Percentiles rank a stretch among this genome's conserved stretches.
Conservation (phyloP, 495 filamentous ascomycete genomes). For the Aspergillus homomorphus region DNA sequence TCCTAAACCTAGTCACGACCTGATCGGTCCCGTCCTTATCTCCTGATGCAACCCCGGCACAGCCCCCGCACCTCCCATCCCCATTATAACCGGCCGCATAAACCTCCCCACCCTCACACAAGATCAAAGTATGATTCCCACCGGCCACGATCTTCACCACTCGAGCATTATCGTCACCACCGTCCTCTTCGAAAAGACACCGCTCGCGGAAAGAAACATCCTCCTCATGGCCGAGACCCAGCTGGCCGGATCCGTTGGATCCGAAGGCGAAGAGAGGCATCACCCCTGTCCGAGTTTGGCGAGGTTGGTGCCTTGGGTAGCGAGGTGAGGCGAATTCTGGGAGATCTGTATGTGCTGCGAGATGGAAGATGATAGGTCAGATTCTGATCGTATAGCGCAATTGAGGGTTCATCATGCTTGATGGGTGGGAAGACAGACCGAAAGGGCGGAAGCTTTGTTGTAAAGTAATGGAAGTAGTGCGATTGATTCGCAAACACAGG, state of each 20-base stretch:
- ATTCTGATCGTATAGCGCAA: too few species aligned
- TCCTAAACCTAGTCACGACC: conserved; percentile 24
- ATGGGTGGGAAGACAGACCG: too few species aligned
- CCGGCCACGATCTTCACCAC: conserved; percentile 57
- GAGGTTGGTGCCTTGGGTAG: not conserved
- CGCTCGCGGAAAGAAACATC: conserved; percentile 67
- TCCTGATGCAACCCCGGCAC: not conserved
- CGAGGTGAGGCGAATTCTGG: too few species aligned
- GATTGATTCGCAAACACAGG: too few species aligned
- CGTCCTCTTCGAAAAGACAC: conserved; percentile 46
- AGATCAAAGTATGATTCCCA: conserved; percentile 82
- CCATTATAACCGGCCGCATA: conserved; percentile 61
- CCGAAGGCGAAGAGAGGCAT: conserved; percentile 75
- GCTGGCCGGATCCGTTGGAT: conserved; percentile 85
- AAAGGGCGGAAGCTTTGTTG: too few species aligned
- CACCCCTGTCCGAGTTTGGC: not conserved
- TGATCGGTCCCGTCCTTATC: not conserved
- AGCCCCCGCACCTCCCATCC: conserved; percentile 44
- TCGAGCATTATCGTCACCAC: not conserved
- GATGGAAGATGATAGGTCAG: too few species aligned
- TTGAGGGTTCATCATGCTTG: too few species aligned
- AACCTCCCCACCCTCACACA: conserved; percentile 54
- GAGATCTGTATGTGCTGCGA: too few species aligned
- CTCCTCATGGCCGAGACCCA: conserved; percentile 72
- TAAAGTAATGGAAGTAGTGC: too few species aligned